Evolutionary conservation across 2,329 filamentous ascomycete genomes (phyloP).

Genomic region (Ophiostoma sp.): DNA sequence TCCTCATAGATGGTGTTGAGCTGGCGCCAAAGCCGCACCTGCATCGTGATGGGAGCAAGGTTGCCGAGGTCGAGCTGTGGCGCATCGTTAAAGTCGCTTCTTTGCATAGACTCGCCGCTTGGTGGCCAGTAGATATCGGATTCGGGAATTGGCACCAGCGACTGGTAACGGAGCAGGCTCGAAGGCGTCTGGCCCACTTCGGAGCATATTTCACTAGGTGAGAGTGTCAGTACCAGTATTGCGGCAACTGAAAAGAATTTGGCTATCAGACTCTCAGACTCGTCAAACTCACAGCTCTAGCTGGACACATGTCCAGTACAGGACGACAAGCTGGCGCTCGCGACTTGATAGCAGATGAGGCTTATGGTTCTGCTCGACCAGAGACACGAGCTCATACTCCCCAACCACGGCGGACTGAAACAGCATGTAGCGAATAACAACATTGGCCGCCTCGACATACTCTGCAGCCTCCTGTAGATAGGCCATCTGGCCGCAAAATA

Average conservation of each 20-base stretch:
- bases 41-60: constrained; percentile 20
- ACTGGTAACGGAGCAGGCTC: constrained; percentile 23
- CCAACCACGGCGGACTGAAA: neutral
- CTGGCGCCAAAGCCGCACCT: constrained; percentile 20
- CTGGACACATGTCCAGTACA: constrained; percentile 26
- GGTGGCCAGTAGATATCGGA: constrained; percentile 8
- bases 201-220: constrained; percentile 23
- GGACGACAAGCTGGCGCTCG: constrained; percentile 22
- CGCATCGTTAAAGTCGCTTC: neutral
- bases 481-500: constrained; percentile 26
- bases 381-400: constrained; percentile 1
- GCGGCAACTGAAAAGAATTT: neutral
- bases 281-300: constrained; percentile 25
- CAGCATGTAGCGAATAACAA: constrained; percentile 19
- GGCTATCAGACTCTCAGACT: neutral
- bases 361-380: constrained; percentile 20
- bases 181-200: constrained; percentile 20
- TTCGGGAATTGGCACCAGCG: constrained; percentile 20
- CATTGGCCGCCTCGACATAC: constrained; percentile 21
- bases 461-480: constrained; percentile 21
- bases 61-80: neutral
- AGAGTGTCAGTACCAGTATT: neutral
- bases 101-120: neutral
- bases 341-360: constrained; percentile 15
- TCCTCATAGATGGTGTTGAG: constrained; percentile 23